Conservation (phyloP, 2,329 filamentous ascomycete species). For the Hymenoscyphus repandus region DNA sequence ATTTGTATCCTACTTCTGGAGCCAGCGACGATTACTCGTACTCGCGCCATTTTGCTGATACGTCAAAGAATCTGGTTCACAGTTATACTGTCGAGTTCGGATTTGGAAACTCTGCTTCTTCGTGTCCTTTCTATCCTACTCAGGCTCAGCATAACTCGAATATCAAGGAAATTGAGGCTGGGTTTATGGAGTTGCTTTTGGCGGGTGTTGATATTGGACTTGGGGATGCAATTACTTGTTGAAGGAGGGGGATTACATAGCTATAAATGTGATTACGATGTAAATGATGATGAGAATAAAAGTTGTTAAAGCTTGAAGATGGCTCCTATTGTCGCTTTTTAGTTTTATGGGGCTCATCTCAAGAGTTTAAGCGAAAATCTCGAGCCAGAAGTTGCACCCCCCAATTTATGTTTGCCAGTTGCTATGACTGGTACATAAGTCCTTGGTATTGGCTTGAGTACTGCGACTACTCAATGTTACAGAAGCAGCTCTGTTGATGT, state of each 20-base stretch:
- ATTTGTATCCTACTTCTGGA: slow-evolving; percentile 43
- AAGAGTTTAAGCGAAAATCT: no score
- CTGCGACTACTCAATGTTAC: no score
- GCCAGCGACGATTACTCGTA: slow-evolving; percentile 43
- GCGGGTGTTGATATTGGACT: slow-evolving; percentile 25
- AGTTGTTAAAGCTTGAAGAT: no score
- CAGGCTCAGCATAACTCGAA: slow-evolving; percentile 38
- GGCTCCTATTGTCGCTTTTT: no score
- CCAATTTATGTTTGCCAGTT: no score
- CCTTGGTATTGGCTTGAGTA: no score
- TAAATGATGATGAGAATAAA: no score
- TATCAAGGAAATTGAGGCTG: slow-evolving; percentile 40
- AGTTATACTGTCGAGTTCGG: slow-evolving; percentile 46
- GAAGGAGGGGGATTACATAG: not conserved
- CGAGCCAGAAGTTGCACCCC: no score
- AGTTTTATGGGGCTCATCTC: no score
- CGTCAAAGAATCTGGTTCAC: slow-evolving; percentile 35
- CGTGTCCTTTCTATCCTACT: slow-evolving; percentile 43
- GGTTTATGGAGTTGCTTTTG: slow-evolving; percentile 43
- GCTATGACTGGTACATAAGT: no score
- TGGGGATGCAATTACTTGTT: slow-evolving; percentile 12
- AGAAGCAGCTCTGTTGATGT: no score
- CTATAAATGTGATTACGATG: no score
- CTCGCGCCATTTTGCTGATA: slow-evolving; percentile 38
- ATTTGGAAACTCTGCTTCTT: slow-evolving; percentile 30